Base-by-base conservation (phyloP, 2,329 filamentous ascomycete species). In the Cladosporium phlei region DNA sequence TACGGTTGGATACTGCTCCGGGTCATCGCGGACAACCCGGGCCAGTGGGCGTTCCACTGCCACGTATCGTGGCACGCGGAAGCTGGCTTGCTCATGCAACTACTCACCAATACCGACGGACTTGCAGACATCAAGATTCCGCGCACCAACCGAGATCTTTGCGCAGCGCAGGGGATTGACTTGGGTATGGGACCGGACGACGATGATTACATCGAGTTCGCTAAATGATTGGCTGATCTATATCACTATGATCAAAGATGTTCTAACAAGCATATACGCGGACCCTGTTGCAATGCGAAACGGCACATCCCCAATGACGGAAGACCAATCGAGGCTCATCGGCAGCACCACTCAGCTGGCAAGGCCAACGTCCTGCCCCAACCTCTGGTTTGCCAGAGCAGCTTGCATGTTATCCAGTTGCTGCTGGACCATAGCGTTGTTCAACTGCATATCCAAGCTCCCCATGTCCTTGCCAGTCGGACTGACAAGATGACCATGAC, bases 11-110 rank as follows among this genome's bases (percentile, higher is more conserved):
- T 71, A 2, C 55, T 77, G n/a, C 59, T 82, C 10, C 65, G 78
- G 46, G 71, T 80, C 11, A 66, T 77, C 2, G 69, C 77, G 0
- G 77, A 81, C 49, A 81, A 80, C 55, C 72, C 77, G 0, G 78
- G 78, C 1, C 53, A 77, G 2, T 81, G 78, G 78, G 69, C 74
- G 0, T 71, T 81, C 17, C 78, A 80, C 57, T 81, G 78, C 53
- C 78, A 81, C 53, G 73, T 79, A 48, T 66, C 69, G 0, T 82
- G 78, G 78, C 78, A 82, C 55, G 68, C 71, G 0, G 76, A 79
- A 53, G 73, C 77, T 1, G 78, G 78, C 1, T 70, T 81, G 67
- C 49, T 74, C 24, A 82, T 83, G 79, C 76, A 80, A 59, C 72
- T 83, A 45, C 55, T 79, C 21, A 73, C 71, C 6, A 64, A 72